Percentiles rank a stretch among this genome's conserved stretches.
phyloP scores from a whole-genome alignment of 441 rosid species.

The Pelargonium fulgidum region DNA sequence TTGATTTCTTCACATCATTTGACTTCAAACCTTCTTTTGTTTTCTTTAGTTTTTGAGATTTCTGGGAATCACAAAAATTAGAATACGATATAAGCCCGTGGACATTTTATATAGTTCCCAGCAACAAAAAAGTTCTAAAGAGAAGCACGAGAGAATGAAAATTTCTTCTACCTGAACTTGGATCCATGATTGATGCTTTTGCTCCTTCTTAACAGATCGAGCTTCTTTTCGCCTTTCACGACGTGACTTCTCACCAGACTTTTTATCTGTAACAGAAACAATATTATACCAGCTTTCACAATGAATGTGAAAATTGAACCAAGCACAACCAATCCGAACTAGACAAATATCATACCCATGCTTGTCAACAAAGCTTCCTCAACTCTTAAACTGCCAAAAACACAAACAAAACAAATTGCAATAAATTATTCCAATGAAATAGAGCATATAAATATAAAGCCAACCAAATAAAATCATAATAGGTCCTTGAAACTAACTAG shows the following conservation, averaged over 20 bases:
- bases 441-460: not conserved
- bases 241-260: constrained; percentile 34
- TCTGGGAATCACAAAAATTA: constrained; percentile 26
- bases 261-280: constrained; percentile 20
- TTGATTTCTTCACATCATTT: constrained; percentile 16
- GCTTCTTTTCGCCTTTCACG: constrained; percentile 61
- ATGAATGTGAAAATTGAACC: not conserved
- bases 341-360: not conserved
- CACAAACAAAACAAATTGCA: not conserved
- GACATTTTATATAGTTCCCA: not conserved
- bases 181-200: constrained; percentile 50
- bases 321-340: not conserved
- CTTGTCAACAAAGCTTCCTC: not conserved
- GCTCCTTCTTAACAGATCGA: constrained; percentile 38
- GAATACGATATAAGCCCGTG: constrained; percentile 3
- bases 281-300: not conserved
- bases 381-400: not conserved
- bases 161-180: constrained; percentile 41
- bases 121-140: not conserved
- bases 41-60: constrained; percentile 37
- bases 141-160: not conserved
- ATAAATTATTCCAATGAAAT: not conserved
- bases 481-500: not conserved
- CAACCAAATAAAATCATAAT: not conserved
- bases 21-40: constrained; percentile 15